A percentile compares a stretch with the other conserved stretches of the same genome.
These are phyloP conservation scores for Candida insectorum DNA, from an alignment of 805 yeast genomes.

Conservation along the genomic window DNA sequence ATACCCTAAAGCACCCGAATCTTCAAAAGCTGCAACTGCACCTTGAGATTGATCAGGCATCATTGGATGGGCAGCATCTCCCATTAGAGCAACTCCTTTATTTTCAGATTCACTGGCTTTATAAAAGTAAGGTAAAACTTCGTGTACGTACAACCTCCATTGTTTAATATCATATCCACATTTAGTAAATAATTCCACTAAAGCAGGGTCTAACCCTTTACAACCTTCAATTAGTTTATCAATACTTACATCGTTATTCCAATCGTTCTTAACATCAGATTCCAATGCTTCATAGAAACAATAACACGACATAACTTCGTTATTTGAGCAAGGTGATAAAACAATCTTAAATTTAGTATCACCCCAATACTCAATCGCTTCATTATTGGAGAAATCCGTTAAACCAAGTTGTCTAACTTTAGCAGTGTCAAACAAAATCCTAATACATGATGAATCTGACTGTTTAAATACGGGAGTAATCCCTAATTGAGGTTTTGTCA, in stretches of 20 bases:
- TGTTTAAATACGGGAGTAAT: constrained; percentile 10
- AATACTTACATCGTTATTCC: constrained; percentile 15
- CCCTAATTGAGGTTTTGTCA: constrained; percentile 12
- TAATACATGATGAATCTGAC: constrained; percentile 15
- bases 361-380: constrained; percentile 16
- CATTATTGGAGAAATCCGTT: constrained; percentile 15
- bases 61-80: constrained; percentile 25
- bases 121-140: constrained; percentile 16
- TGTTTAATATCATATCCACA: constrained; percentile 14
- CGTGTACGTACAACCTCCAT: constrained; percentile 16
- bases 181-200: constrained; percentile 12
- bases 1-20: constrained; percentile 17
- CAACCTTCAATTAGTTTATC: constrained; percentile 11
- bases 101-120: constrained; percentile 13
- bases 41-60: constrained; percentile 21
- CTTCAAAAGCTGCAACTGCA: constrained; percentile 21
- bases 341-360: constrained; percentile 14
- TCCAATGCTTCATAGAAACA: constrained; percentile 14
- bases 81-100: constrained; percentile 16
- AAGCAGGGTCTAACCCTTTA: constrained; percentile 13
- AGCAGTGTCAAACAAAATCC: constrained; percentile 13
- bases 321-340: constrained; percentile 15
- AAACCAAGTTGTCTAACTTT: constrained; percentile 13
- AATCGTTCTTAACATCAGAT: constrained; percentile 12
- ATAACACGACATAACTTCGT: constrained; percentile 15